Base-by-base conservation (phyloP, 2,329 filamentous ascomycete genomes). In the Aspergillus fructus region DNA sequence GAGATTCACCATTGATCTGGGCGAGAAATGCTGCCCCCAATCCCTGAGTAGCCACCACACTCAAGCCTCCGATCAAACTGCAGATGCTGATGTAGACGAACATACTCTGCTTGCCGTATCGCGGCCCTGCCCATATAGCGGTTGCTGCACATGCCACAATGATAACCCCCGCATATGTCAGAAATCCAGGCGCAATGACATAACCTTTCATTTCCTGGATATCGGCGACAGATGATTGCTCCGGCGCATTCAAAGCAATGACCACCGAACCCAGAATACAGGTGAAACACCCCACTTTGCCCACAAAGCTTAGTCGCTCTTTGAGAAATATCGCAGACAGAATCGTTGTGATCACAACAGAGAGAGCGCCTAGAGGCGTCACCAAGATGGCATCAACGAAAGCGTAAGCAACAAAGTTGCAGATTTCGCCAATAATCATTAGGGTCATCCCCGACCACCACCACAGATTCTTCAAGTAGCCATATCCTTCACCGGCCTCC, bases 391-490 rank as follows among this genome's bases (percentile, higher is more conserved):
- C 93, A 74, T 97, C 94, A 61, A 94, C 94, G 68, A 97, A 97
- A 56, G 92, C 91, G 71, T 97, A 97, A 53, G 94, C 94, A 71
- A 93, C 91, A 73, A 97, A 96, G 77, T 99, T 99, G 84, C 91
- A 96, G 56, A 96, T 85, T 76, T 99, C 94, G 65, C 94, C 94
- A 43, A 97, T 68, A 66, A 97, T 96, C 94, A 99, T 97, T 58
- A 97, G 82, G 0, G 81, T 92, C 94, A 99, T 97, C 66, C 94
- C 94, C 1, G 80, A 75, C 94, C 94, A 99, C 94, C 94, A 99
- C 79, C 85, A 96, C 19, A 81, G 81, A 69, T 97, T 97, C 79
- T 96, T 96, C 67, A 99, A 85, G 73, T 97, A 99, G 61, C 93
- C 93, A 74, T 97, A 97, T 56, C 94, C 94, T 75, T 97, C 93